These are phyloP conservation scores for Acacia pycnantha DNA, from an alignment of 331 rosid species.

Conservation along the genomic window DNA sequence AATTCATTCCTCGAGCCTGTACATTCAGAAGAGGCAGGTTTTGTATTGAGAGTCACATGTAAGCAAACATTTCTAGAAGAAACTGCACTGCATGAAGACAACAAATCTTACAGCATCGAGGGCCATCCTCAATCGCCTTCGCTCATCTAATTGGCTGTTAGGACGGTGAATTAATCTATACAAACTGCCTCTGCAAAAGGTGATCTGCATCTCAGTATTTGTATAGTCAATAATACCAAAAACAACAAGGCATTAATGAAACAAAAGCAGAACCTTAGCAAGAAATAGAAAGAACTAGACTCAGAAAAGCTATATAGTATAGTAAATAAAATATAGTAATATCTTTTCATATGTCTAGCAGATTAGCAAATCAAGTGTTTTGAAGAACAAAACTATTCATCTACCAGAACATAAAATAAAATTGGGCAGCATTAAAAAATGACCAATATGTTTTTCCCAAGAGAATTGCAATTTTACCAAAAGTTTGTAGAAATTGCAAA, in stretches of 20 bases:
- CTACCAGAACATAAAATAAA: neutral
- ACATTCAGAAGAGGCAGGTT: constrained; percentile 6
- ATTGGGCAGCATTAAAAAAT: neutral
- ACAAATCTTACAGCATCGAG: constrained; percentile 75
- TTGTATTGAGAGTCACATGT: neutral
- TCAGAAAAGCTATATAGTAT: neutral
- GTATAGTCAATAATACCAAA: constrained; percentile 7
- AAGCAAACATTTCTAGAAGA: neutral
- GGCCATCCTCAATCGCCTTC: constrained; percentile 88
- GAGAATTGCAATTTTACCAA: neutral
- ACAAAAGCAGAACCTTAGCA: neutral
- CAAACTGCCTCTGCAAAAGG: constrained; percentile 87
- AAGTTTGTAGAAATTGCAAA: neutral
- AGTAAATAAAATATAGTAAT: neutral
- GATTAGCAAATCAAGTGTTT: neutral
- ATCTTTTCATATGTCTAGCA: neutral
- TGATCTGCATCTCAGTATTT: constrained; percentile 31
- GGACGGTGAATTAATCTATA: constrained; percentile 90
- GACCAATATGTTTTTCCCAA: neutral
- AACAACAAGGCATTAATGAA: neutral
- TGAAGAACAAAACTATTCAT: neutral
- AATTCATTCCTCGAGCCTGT: constrained; percentile 87
- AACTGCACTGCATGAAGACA: constrained; percentile 20
- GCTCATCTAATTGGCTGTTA: constrained; percentile 85
- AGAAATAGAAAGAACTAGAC: constrained; percentile 11